A percentile compares a stretch with the other conserved stretches of the same genome.
Conservation (phyloP, 768 basidiomycete genomes). For the Dentipellis sp. region DNA sequence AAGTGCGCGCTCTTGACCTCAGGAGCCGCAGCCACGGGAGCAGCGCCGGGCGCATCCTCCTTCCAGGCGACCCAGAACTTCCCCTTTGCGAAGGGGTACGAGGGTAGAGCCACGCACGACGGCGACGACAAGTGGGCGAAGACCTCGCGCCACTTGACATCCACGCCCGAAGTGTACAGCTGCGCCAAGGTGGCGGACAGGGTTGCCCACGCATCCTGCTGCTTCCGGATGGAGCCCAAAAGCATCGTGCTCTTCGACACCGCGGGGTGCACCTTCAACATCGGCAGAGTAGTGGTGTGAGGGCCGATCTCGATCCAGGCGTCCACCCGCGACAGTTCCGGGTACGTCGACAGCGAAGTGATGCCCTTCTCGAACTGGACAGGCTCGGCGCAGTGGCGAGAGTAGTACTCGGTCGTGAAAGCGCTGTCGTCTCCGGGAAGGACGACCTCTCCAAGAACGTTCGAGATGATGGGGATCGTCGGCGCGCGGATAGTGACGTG, state of each 20-base stretch:
- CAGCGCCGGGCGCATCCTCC: constrained; percentile 16
- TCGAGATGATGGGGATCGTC: constrained; percentile 52
- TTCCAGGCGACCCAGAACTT: constrained; percentile 49
- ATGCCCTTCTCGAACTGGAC: constrained; percentile 48
- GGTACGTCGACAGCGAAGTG: constrained; percentile 25
- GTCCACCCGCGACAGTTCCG: constrained; percentile 22
- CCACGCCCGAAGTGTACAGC: constrained; percentile 34
- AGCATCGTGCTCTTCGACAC: constrained; percentile 26
- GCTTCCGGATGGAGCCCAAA: constrained; percentile 42
- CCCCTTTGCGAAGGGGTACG: constrained; percentile 50
- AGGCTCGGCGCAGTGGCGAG: constrained; percentile 47
- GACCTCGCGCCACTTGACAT: constrained; percentile 45
- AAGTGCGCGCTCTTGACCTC: neutral
- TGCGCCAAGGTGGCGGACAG: constrained; percentile 36
- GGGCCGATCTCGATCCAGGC: constrained; percentile 66
- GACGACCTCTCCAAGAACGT: constrained; percentile 45
- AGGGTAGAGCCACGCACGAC: constrained; percentile 42
- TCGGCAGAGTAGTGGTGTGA: constrained; percentile 45
- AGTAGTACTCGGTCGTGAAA: constrained; percentile 45
- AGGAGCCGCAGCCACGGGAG: neutral
- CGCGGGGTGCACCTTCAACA: constrained; percentile 36
- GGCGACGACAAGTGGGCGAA: constrained; percentile 35
- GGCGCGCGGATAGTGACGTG: constrained; percentile 35
- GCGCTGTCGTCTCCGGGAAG: constrained; percentile 38
- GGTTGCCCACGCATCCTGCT: constrained; percentile 33